These are phyloP conservation scores for Scleroderma bovista DNA, from an alignment of 768 basidiomycete species.

Conservation along the genomic window DNA sequence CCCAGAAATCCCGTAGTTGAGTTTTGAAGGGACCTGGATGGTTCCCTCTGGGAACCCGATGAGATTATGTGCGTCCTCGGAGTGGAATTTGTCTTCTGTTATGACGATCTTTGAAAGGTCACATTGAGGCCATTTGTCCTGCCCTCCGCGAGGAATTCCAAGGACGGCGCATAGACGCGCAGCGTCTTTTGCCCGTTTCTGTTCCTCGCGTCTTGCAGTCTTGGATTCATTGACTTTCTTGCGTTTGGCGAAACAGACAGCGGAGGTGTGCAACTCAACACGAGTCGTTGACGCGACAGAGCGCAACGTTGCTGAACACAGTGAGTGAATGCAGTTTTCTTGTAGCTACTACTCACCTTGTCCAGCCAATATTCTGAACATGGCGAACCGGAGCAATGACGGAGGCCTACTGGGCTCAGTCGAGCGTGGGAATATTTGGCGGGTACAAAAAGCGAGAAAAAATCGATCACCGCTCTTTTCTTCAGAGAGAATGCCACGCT, in stretches of 20 bases:
- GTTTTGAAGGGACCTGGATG: conserved; percentile 44
- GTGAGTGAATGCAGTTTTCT: background rate
- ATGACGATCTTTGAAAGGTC: conserved; percentile 63
- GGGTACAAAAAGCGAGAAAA: conserved; percentile 17
- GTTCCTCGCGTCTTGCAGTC: conserved; percentile 41
- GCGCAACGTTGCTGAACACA: conserved; percentile 27
- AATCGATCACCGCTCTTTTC: conserved; percentile 14
- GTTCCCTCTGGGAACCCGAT: conserved; percentile 30
- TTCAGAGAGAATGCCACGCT: conserved; percentile 57
- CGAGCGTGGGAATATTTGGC: conserved; percentile 34
- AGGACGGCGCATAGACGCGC: conserved; percentile 63
- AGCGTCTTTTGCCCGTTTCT: conserved; percentile 32
- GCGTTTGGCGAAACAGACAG: conserved; percentile 32
- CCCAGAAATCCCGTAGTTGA: conserved; percentile 61
- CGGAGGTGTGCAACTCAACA: conserved; percentile 45
- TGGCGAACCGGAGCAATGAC: conserved; percentile 5
- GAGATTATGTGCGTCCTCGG: conserved; percentile 16
- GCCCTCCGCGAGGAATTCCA: conserved; percentile 62
- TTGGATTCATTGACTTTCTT: conserved; percentile 36
- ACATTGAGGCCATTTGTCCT: conserved; percentile 60
- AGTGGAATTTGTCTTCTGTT: conserved; percentile 42
- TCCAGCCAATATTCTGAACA: conserved; percentile 22
- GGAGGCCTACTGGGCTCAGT: background rate
- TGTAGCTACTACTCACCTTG: conserved; percentile 12
- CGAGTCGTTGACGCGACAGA: conserved; percentile 37